A percentile compares a stretch with the other conserved stretches of the same genome.
Evolutionary conservation across 139 green algal genomes (phyloP).

Genomic region (Coelastrella sp.): DNA sequence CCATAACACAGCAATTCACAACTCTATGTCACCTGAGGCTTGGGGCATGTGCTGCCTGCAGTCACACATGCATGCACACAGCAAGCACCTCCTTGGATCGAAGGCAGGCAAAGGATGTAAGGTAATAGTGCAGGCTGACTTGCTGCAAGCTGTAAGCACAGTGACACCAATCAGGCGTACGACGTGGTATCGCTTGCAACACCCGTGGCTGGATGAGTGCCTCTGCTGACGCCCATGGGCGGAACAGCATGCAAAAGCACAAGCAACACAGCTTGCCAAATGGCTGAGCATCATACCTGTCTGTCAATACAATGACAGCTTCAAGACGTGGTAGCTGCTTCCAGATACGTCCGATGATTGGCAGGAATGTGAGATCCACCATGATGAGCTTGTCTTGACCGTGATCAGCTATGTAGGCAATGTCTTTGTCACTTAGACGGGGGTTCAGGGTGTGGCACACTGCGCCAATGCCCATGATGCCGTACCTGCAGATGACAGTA

Average conservation of each 20-base stretch:
- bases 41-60: conserved; percentile 66
- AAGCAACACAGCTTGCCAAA: not conserved
- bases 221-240: too few species aligned
- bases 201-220: too few species aligned
- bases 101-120: too few species aligned
- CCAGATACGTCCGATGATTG: conserved; percentile 56
- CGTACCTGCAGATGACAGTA: conserved; percentile 58
- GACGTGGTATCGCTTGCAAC: too few species aligned
- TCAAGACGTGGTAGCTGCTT: conserved; percentile 26
- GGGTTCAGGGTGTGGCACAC: conserved; percentile 76
- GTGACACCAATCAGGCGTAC: too few species aligned
- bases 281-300: not conserved
- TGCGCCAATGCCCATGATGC: conserved; percentile 67
- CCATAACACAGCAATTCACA: conserved; percentile 77
- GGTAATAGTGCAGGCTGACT: too few species aligned
- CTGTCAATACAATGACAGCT: conserved; percentile 42
- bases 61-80: not conserved
- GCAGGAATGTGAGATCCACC: conserved; percentile 63
- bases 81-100: too few species aligned
- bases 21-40: conserved; percentile 3
- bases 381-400: conserved; percentile 60
- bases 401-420: conserved; percentile 41
- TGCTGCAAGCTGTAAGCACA: too few species aligned
- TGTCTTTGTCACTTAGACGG: conserved; percentile 35
- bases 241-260: not conserved